These are phyloP conservation scores for Lophiotrema nucula DNA, from an alignment of 495 filamentous ascomycete species.

Conservation along the genomic window DNA sequence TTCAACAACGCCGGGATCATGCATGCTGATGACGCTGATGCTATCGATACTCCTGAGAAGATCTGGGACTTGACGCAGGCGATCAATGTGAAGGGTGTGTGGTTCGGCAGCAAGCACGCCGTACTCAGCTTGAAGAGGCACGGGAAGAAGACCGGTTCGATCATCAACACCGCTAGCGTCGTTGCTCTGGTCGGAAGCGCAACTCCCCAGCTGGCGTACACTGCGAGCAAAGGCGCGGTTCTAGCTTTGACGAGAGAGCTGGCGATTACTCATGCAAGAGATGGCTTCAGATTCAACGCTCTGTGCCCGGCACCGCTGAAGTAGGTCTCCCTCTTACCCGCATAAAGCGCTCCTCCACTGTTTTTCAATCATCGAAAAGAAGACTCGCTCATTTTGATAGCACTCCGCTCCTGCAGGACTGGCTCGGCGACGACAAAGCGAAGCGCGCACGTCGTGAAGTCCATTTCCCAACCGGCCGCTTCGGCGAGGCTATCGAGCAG, in stretches of 20 bases:
- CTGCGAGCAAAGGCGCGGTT: slow-evolving; percentile 91
- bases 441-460: slow-evolving; percentile 87
- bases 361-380: background rate
- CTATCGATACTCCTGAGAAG: slow-evolving; percentile 76
- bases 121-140: slow-evolving; percentile 77
- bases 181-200: slow-evolving; percentile 90
- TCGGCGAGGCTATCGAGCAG: slow-evolving; percentile 94
- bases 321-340: slow-evolving; percentile 39
- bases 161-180: slow-evolving; percentile 95
- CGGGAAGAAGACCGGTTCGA: slow-evolving; percentile 71
- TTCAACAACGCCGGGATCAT: slow-evolving; percentile 99
- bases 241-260: slow-evolving; percentile 60
- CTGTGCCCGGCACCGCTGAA: slow-evolving; percentile 93
- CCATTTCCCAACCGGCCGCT: slow-evolving; percentile 92
- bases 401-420: slow-evolving; percentile 85
- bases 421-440: slow-evolving; percentile 82
- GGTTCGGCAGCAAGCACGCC: slow-evolving; percentile 94
- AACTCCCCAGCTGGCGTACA: slow-evolving; percentile 95
- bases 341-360: too few species aligned
- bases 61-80: slow-evolving; percentile 94
- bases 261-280: slow-evolving; percentile 53
- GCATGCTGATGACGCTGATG: slow-evolving; percentile 85
- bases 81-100: slow-evolving; percentile 98
- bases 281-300: slow-evolving; percentile 84
- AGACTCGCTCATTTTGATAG: slow-evolving; percentile 34